Conservation (phyloP, 108 stramenopile species). For the Stephanodiscus minutulus region DNA sequence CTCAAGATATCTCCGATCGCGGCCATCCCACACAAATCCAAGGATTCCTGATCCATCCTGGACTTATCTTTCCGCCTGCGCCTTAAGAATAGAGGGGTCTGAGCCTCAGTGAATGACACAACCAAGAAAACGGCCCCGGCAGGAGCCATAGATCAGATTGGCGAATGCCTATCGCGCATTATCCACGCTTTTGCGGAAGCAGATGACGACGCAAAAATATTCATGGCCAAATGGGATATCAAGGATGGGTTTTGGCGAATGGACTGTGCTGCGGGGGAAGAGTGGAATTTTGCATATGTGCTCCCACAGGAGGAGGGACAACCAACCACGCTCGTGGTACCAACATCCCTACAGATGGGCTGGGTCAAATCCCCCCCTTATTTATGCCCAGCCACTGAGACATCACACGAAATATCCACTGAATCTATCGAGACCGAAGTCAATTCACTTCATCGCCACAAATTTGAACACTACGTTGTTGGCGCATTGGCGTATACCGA, state of each 20-base stretch:
- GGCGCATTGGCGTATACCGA: background rate
- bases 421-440: background rate
- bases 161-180: constrained; percentile 3
- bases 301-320: constrained; percentile 6
- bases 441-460: too few relatives aligned
- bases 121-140: constrained; percentile 1
- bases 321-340: constrained; percentile 28
- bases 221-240: constrained; percentile 30
- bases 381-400: constrained; percentile 51
- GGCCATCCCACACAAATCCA: constrained; percentile 21
- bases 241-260: constrained; percentile 40
- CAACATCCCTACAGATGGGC: constrained; percentile 45
- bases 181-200: constrained; percentile 19
- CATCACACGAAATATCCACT: constrained; percentile 33
- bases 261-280: constrained; percentile 14
- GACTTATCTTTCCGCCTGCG: constrained; percentile 14
- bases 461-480: background rate
- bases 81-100: background rate
- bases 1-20: constrained; percentile 23
- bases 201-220: constrained; percentile 3
- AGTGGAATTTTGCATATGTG: constrained; percentile 43
- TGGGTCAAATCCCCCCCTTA: constrained; percentile 50
- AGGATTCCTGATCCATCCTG: constrained; percentile 5
- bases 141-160: constrained; percentile 17
- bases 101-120: constrained; percentile 9